Evolutionary conservation across 2,329 filamentous ascomycete genomes (phyloP), one percentile per base, ranked within the genome.

Genomic region (Verticillium tricorpus): DNA sequence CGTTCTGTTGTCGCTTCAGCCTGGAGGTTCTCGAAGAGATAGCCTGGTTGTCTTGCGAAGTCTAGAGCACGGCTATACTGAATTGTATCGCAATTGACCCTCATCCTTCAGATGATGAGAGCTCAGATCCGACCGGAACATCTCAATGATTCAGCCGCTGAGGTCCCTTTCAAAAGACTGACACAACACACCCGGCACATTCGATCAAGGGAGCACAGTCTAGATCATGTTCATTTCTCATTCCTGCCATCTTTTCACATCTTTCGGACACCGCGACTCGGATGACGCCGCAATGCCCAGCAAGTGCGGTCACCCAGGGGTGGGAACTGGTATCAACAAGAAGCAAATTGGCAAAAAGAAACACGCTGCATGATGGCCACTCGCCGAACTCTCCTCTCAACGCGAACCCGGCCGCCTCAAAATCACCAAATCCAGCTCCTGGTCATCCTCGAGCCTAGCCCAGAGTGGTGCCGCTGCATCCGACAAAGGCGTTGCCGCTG

Each of bases 401-500:
- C 5, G 28, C 54, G 17, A 28, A 28, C 1, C 14, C 11, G 9
- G 14, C 28, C 54, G n/a, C 25, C 25, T 56, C 28, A 12, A 9
- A 1, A 32, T 32, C 54, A n/a, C 31, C 17, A 56, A 8, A 12
- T 25, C 12, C 3, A n/a, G n/a, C 11, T 6, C 11, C 45, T 2
- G 6, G 5, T 28, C 28, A 28, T 28, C 19, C 8, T n/a, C n/a
- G 19, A 19, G 8, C 45, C 32, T 56, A 56, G 8, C n/a, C n/a
- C 45, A 50, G 45, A 22, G 22, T 45, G 57, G 58, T 59, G 45
- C 58, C 58, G 28, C 66, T 68, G 74, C 88, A 91, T 25, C 79
- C 84, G 63, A 91, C 86, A 73, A 91, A 91, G 74, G 82, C 78
- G 72, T 90, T 87, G 9, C 86, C 87, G 60, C 81, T 85, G 19